Evolutionary conservation across 495 filamentous ascomycete species (phyloP).

Genomic region (Cercophora scortea): DNA sequence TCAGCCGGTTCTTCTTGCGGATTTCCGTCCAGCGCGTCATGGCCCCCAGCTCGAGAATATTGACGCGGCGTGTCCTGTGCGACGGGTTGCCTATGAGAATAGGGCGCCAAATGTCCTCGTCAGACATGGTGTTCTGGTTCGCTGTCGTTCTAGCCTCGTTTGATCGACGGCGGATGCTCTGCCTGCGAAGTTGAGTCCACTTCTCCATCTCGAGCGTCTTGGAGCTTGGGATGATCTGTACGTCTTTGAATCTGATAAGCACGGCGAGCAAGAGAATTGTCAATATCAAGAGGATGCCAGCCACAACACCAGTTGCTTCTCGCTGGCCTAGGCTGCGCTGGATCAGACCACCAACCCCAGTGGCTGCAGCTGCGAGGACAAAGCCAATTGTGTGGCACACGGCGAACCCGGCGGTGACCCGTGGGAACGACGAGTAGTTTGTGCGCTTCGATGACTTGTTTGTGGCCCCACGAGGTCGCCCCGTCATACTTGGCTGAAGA

Average conservation of each 20-base stretch:
- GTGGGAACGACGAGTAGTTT: conserved; percentile 61
- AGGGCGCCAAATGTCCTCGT: conserved; percentile 56
- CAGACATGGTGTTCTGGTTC: conserved; percentile 31
- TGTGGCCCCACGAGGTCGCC: conserved; percentile 40
- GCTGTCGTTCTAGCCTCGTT: conserved; percentile 25
- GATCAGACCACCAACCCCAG: conserved; percentile 51
- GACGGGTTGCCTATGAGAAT: conserved; percentile 61
- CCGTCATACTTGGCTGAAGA: conserved; percentile 53
- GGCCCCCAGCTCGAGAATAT: conserved; percentile 55
- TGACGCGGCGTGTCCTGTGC: conserved; percentile 57
- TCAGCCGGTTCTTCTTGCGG: conserved; percentile 54
- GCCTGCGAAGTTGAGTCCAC: conserved; percentile 34
- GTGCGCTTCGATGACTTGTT: conserved; percentile 47
- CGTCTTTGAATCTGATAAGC: conserved; percentile 52
- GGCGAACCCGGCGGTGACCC: conserved; percentile 63
- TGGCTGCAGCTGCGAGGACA: conserved; percentile 54
- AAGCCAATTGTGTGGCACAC: conserved; percentile 60
- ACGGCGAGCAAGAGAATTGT: conserved; percentile 53
- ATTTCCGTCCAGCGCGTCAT: conserved; percentile 65
- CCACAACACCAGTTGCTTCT: conserved; percentile 54
- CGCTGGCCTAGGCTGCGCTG: conserved; percentile 59
- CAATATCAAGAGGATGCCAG: conserved; percentile 51
- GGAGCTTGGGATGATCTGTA: conserved; percentile 58
- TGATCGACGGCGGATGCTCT: conserved; percentile 30
- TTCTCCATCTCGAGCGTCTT: conserved; percentile 43